These are phyloP conservation scores for Anastatica hierochuntica DNA, from an alignment of 345 rosid genomes.

Conservation along the genomic window DNA sequence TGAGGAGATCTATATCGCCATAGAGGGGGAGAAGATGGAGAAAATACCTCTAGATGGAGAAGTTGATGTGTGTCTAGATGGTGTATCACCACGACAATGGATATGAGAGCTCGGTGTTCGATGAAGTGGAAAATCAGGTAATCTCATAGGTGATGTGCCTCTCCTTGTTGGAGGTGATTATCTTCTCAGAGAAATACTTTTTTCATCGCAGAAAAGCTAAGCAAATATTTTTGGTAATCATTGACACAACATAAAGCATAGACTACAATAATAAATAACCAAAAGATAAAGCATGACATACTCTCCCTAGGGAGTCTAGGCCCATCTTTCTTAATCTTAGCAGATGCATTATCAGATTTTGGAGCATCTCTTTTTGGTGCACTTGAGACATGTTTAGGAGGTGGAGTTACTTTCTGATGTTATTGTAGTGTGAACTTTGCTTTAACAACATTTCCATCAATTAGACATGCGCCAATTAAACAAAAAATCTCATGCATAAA, in stretches of 20 bases:
- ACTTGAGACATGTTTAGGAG: slow-evolving; percentile 46
- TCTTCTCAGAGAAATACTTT: slow-evolving; percentile 55
- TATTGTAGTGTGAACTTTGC: slow-evolving; percentile 69
- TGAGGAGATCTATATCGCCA: slow-evolving; percentile 75
- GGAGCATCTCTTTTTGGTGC: slow-evolving; percentile 57
- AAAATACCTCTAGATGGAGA: slow-evolving; percentile 66
- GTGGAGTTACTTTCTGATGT: slow-evolving; percentile 61
- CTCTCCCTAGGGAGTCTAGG: slow-evolving; percentile 55
- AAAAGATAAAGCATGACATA: slow-evolving; percentile 21
- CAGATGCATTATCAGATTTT: slow-evolving; percentile 39
- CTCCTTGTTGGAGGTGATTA: slow-evolving; percentile 83
- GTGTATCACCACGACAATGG: slow-evolving; percentile 65
- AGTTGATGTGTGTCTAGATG: slow-evolving; percentile 50
- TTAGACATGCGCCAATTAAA: slow-evolving; percentile 59
- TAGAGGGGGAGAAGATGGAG: slow-evolving; percentile 65
- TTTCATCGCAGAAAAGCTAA: slow-evolving; percentile 68
- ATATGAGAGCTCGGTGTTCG: slow-evolving; percentile 58
- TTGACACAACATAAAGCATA: slow-evolving; percentile 7
- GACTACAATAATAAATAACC: not conserved
- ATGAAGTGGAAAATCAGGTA: slow-evolving; percentile 64
- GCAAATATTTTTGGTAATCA: slow-evolving; percentile 6
- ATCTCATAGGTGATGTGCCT: slow-evolving; percentile 77
- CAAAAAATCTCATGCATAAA: slow-evolving; percentile 6
- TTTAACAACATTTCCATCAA: slow-evolving; percentile 87
- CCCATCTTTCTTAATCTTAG: slow-evolving; percentile 66